Percentiles rank a stretch among this genome's conserved stretches.
phyloP scores from a whole-genome alignment of 345 rosid genomes.

The Gossypium raimondii region DNA sequence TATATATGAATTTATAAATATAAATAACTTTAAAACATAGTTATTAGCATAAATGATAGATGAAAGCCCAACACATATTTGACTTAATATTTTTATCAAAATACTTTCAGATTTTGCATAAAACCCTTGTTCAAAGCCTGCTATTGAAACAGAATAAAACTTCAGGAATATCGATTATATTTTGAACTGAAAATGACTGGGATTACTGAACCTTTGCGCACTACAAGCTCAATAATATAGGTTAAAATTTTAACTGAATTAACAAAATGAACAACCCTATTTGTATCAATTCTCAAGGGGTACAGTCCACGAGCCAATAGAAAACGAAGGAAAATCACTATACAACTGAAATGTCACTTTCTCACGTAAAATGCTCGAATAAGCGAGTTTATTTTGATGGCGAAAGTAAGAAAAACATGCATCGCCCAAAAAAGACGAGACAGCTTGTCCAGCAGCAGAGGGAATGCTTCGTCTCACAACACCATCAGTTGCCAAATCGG shows the following conservation, averaged over 20 bases:
- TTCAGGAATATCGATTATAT: no score
- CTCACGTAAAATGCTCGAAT: neutral
- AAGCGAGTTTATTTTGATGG: neutral
- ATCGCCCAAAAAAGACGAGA: neutral
- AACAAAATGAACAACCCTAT: neutral
- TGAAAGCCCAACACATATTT: no score
- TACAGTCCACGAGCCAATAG: neutral
- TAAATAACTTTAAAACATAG: no score
- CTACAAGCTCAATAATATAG: neutral
- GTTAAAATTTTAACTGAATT: neutral
- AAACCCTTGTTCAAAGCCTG: no score
- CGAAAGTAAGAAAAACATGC: neutral
- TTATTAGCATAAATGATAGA: no score
- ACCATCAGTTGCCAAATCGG: constrained; percentile 40
- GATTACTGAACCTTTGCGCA: no score
- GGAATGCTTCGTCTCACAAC: neutral
- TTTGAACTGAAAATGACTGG: no score
- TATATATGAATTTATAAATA: no score
- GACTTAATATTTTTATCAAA: no score
- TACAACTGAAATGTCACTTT: neutral
- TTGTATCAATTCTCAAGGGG: neutral
- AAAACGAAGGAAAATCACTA: neutral
- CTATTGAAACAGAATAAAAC: no score
- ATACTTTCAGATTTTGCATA: no score
- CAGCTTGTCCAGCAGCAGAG: neutral